Percentiles rank a stretch among this genome's conserved stretches.
phyloP scores from a whole-genome alignment of 2,329 filamentous ascomycete genomes.

The Fusarium algeriense region DNA sequence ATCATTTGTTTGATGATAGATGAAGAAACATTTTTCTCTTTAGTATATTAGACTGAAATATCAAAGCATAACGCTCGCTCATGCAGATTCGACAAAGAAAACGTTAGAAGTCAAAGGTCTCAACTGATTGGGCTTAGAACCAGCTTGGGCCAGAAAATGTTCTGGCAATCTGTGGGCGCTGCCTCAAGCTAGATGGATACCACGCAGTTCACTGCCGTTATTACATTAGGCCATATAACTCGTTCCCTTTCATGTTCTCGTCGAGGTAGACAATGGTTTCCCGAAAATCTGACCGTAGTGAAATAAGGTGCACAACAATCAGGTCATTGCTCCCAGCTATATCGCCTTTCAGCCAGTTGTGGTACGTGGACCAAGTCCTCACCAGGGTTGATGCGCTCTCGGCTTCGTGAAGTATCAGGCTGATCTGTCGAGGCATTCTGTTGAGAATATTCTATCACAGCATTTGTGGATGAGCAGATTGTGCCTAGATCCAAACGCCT shows the following conservation, averaged over 20 bases:
- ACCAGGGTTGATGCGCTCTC: slow-evolving; percentile 59
- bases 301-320: neutral
- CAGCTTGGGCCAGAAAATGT: neutral
- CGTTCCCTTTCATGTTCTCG: neutral
- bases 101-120: neutral
- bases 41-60: neutral
- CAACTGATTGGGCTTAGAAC: neutral
- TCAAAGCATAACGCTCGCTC: slow-evolving; percentile 33
- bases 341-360: slow-evolving; percentile 62
- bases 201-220: neutral
- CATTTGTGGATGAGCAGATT: neutral
- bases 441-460: neutral
- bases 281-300: neutral
- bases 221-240: no score
- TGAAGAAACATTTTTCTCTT: neutral
- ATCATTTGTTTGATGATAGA: neutral
- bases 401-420: slow-evolving; percentile 45
- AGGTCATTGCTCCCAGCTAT: slow-evolving; percentile 63
- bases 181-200: neutral
- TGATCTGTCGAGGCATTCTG: slow-evolving; percentile 3
- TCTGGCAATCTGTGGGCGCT: neutral
- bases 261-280: neutral
- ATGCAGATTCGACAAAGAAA: slow-evolving; percentile 15
- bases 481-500: slow-evolving; percentile 41
- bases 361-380: slow-evolving; percentile 64